phyloP scores from a whole-genome alignment of 2,329 filamentous ascomycete genomes.

The Curvularia eragrostidis region DNA sequence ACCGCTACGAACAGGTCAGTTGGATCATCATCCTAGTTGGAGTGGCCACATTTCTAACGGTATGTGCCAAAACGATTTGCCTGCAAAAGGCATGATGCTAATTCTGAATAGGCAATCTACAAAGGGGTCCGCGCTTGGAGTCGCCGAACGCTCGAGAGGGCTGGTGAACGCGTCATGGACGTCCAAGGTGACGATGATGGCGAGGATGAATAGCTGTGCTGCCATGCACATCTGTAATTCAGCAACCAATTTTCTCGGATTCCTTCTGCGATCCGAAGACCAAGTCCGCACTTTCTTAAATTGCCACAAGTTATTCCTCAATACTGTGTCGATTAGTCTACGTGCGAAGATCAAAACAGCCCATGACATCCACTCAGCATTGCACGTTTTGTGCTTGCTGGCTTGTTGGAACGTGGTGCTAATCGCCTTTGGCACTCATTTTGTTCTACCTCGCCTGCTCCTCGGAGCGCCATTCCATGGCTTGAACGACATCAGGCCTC shows the following conservation, averaged over 20 bases:
- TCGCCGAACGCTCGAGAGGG: conserved; percentile 73
- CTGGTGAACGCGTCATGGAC: conserved; percentile 82
- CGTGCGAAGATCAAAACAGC: conserved; percentile 77
- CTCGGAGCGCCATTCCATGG: conserved; percentile 28
- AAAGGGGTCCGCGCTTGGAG: conserved; percentile 79
- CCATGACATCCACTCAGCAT: conserved; percentile 34
- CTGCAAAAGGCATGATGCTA: conserved; percentile 11
- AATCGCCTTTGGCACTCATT: conserved; percentile 33
- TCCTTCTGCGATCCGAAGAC: background rate
- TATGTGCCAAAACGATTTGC: conserved; percentile 55
- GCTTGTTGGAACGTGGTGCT: conserved; percentile 39
- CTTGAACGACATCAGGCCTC: conserved; percentile 30
- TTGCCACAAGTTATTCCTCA: conserved; percentile 75
- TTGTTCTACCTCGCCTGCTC: conserved; percentile 32
- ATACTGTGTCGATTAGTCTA: conserved; percentile 94
- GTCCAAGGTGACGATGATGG: conserved; percentile 69
- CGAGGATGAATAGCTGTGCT: conserved; percentile 51
- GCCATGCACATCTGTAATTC: background rate
- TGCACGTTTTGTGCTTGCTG: conserved; percentile 45
- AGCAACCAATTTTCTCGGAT: background rate
- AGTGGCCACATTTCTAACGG: conserved; percentile 76
- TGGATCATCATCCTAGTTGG: conserved; percentile 82
- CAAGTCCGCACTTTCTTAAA: conserved; percentile 87
- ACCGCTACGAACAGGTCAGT: conserved; percentile 78
- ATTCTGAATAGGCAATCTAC: conserved; percentile 71